Conservation (phyloP, 352 stramenopile genomes). For the Globisporangium recalcitrans region DNA sequence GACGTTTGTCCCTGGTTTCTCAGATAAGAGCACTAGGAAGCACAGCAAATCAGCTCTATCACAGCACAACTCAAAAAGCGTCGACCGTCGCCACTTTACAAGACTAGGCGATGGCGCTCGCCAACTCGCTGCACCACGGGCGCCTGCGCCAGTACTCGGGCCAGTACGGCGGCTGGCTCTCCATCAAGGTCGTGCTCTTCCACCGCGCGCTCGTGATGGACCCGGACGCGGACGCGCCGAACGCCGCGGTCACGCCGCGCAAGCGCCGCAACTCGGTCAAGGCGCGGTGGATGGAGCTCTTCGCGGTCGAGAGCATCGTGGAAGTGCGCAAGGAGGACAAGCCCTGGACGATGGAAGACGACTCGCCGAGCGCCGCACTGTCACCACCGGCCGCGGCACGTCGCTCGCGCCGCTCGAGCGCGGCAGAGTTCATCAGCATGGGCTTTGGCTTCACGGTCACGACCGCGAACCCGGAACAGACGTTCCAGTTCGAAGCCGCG, state of each 20-base stretch:
- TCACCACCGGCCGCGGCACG: slow-evolving; percentile 13
- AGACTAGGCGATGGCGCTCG: slow-evolving; percentile 13
- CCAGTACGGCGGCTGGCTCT: slow-evolving; percentile 47
- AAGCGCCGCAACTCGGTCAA: slow-evolving; percentile 38
- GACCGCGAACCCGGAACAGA: slow-evolving; percentile 23
- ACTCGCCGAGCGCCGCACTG: slow-evolving; percentile 3
- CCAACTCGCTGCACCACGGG: slow-evolving; percentile 38
- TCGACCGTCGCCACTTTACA: neutral
- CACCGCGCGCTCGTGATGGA: slow-evolving; percentile 45
- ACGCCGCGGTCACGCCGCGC: slow-evolving; percentile 29
- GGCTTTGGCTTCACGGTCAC: slow-evolving; percentile 32
- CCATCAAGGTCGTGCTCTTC: slow-evolving; percentile 41
- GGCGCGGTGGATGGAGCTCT: slow-evolving; percentile 43
- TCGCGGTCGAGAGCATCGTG: slow-evolving; percentile 28
- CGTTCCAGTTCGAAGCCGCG: slow-evolving; percentile 35
- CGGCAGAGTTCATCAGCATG: slow-evolving; percentile 19
- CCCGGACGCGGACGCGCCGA: slow-evolving; percentile 29
- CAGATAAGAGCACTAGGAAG: neutral
- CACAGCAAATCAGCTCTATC: no score
- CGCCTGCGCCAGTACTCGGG: slow-evolving; percentile 44
- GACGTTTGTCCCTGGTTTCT: neutral
- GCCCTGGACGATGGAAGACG: slow-evolving; percentile 18
- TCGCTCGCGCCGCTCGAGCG: slow-evolving; percentile 17
- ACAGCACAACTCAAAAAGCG: neutral
- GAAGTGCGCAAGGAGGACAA: slow-evolving; percentile 29